phyloP scores from a whole-genome alignment of 192 early-diverging fungal genomes.

The Neocallimastix lanati region DNA sequence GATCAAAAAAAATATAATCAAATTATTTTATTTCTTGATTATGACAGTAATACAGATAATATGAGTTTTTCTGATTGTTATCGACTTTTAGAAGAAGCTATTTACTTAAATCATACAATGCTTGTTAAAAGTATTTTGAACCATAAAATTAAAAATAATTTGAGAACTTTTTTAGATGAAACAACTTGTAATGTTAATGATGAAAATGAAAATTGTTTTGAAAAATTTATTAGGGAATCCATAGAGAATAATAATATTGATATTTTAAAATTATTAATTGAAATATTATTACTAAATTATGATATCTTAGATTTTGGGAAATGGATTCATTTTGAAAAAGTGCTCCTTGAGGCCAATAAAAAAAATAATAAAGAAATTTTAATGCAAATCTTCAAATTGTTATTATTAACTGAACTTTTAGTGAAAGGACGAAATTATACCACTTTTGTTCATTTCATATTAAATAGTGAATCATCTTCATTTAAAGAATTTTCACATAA shows the following conservation, averaged over 20 bases:
- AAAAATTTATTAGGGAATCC: not conserved
- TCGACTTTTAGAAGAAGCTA: not conserved
- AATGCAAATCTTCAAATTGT: not conserved
- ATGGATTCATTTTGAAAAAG: not conserved
- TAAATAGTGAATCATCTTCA: not conserved
- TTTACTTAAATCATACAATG: not conserved
- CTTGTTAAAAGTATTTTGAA: not conserved
- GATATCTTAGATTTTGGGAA: not conserved
- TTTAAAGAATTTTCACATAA: not conserved
- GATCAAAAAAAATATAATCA: not conserved
- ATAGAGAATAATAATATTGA: not conserved
- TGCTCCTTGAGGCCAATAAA: not conserved
- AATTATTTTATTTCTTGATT: not conserved
- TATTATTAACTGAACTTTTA: too few species aligned
- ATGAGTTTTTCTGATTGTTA: not conserved
- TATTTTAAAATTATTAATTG: not conserved
- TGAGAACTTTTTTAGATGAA: not conserved
- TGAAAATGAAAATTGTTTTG: not conserved
- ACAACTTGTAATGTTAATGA: not conserved
- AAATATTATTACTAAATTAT: not conserved
- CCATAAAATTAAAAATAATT: not conserved
- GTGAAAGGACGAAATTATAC: not conserved
- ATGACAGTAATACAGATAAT: not conserved
- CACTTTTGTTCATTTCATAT: not conserved
- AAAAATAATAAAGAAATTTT: not conserved